Conservation (phyloP, 129 eudicot genomes). For the Scalesia atractyloides region DNA sequence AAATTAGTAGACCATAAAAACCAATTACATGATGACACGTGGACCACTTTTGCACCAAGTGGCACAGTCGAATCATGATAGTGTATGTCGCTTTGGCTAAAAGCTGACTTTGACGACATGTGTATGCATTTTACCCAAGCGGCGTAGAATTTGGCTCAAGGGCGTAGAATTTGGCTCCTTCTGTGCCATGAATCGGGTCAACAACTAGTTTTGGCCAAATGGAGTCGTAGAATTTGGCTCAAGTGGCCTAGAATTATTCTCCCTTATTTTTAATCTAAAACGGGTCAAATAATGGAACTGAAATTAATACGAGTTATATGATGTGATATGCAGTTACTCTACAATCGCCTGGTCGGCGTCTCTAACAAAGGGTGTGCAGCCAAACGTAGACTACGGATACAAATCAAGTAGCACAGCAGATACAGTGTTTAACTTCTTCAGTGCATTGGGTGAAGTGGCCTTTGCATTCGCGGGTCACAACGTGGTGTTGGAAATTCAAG, state of each 20-base stretch:
- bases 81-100: no score
- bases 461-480: slow-evolving; percentile 54
- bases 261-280: neutral
- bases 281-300: neutral
- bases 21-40: neutral
- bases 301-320: neutral
- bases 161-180: neutral
- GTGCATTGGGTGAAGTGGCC: slow-evolving; percentile 56
- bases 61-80: no score
- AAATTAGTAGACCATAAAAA: neutral
- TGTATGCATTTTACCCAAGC: neutral
- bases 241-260: no score
- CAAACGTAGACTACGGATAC: slow-evolving; percentile 36
- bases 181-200: neutral
- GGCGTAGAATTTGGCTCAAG: neutral
- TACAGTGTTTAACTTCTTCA: slow-evolving; percentile 45
- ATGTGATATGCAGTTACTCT: slow-evolving; percentile 41
- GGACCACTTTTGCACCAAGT: neutral
- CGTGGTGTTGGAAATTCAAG: slow-evolving; percentile 16
- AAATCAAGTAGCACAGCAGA: slow-evolving; percentile 32
- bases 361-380: slow-evolving; percentile 44
- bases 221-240: no score
- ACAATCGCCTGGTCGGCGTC: slow-evolving; percentile 54
- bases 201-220: neutral
- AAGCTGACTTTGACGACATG: neutral